A percentile compares a stretch with the other conserved stretches of the same genome.
These are phyloP conservation scores for Allium sativum DNA, from an alignment of 106 monocot genomes.

Conservation along the genomic window DNA sequence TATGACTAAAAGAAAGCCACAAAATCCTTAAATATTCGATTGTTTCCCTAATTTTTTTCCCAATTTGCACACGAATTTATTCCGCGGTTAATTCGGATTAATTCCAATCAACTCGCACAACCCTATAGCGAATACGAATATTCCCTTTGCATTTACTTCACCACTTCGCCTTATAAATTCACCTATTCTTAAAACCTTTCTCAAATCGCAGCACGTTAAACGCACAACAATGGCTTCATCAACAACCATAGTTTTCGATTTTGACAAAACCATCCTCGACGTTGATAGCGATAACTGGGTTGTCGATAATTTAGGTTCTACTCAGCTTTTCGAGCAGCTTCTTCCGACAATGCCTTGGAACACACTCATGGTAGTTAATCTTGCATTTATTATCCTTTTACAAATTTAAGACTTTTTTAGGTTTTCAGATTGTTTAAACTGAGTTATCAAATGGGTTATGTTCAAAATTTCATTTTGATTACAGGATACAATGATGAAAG, in stretches of 20 bases:
- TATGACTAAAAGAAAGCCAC: too few relatives aligned
- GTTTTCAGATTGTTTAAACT: neutral
- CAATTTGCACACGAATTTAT: too few relatives aligned
- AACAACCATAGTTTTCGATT: slow-evolving; percentile 65
- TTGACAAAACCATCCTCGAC: slow-evolving; percentile 88
- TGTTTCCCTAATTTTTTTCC: too few relatives aligned
- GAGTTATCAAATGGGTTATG: slow-evolving; percentile 1
- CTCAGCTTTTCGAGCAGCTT: slow-evolving; percentile 42
- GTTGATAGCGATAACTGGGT: slow-evolving; percentile 95
- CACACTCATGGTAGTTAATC: slow-evolving; percentile 34
- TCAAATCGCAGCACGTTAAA: neutral
- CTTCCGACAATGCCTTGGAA: slow-evolving; percentile 79
- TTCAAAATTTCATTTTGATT: neutral
- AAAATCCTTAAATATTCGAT: too few relatives aligned
- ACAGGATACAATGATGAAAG: slow-evolving; percentile 48
- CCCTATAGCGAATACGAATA: neutral
- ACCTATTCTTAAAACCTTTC: neutral
- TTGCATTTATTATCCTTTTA: neutral
- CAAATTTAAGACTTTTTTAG: neutral
- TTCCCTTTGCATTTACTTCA: neutral
- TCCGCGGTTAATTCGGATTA: too few relatives aligned
- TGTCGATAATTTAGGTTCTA: slow-evolving; percentile 43
- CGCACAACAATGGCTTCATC: neutral
- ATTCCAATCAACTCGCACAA: too few relatives aligned
- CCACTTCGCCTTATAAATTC: neutral